These are phyloP conservation scores for Sutorius australiensis DNA, from an alignment of 768 basidiomycete species.

Conservation along the genomic window DNA sequence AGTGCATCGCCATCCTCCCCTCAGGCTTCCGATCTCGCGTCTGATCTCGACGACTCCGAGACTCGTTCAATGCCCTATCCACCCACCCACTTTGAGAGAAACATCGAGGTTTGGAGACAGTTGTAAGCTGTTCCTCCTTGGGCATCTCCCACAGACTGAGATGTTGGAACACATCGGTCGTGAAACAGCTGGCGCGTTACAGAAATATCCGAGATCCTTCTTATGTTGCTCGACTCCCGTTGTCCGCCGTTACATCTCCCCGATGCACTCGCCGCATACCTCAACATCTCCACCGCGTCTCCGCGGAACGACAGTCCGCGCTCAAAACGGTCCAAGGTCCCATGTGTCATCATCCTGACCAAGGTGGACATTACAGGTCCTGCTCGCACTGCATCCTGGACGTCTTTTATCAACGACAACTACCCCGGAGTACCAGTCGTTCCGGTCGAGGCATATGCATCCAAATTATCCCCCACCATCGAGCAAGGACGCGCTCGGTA, in stretches of 20 bases:
- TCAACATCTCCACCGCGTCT: constrained; percentile 29
- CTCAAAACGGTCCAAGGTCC: constrained; percentile 27
- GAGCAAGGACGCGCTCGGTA: constrained; percentile 45
- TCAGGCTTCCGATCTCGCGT: not conserved
- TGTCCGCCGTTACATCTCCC: constrained; percentile 88
- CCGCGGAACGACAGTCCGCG: constrained; percentile 9
- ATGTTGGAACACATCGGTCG: not conserved
- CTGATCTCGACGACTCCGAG: constrained; percentile 12
- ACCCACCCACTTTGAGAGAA: constrained; percentile 81
- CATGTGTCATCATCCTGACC: constrained; percentile 64
- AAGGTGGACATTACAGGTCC: constrained; percentile 85
- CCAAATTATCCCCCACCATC: constrained; percentile 34
- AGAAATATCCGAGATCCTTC: constrained; percentile 85
- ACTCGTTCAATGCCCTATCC: constrained; percentile 50
- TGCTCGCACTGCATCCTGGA: constrained; percentile 62
- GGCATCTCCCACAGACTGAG: constrained; percentile 1
- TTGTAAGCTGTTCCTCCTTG: constrained; percentile 47
- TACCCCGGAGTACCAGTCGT: constrained; percentile 62
- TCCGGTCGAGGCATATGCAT: constrained; percentile 72
- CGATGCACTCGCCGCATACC: constrained; percentile 66
- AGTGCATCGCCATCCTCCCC: not conserved
- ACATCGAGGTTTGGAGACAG: constrained; percentile 94
- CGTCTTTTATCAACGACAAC: constrained; percentile 47
- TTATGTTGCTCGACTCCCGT: constrained; percentile 85
- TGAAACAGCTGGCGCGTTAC: constrained; percentile 81